Conservation (phyloP, 306 rosid genomes). For the Casuarina equisetifolia region DNA sequence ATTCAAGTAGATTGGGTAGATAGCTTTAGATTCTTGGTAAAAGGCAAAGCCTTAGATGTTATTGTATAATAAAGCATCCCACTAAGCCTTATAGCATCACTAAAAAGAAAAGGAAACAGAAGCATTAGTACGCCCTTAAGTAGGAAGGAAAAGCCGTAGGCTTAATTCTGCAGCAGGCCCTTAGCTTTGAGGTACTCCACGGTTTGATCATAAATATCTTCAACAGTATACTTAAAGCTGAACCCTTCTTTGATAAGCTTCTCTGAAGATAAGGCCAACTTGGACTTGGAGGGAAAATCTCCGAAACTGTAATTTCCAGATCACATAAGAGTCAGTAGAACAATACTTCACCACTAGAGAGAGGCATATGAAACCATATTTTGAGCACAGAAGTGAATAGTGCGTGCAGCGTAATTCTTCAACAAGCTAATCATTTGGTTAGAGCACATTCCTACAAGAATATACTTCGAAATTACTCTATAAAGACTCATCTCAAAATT, state of each 20-base stretch:
- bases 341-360: neutral
- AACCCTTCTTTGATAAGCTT: constrained; percentile 80
- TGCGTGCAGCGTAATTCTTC: neutral
- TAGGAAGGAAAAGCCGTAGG: neutral
- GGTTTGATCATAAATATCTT: constrained; percentile 60
- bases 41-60: neutral
- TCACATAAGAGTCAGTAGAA: neutral
- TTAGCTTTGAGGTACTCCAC: constrained; percentile 66
- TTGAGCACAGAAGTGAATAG: neutral
- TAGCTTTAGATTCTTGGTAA: constrained; percentile 1
- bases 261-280: constrained; percentile 57
- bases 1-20: neutral
- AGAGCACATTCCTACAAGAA: constrained; percentile 2
- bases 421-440: neutral
- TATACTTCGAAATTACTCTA: neutral
- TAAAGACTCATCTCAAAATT: neutral
- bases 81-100: neutral
- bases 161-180: constrained; percentile 48
- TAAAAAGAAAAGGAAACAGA: neutral
- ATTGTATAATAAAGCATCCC: constrained; percentile 9
- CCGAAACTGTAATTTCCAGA: constrained; percentile 55
- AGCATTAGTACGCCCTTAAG: neutral
- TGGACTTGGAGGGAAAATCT: constrained; percentile 58
- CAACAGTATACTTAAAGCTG: constrained; percentile 58
- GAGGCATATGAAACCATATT: neutral